Base-by-base conservation (phyloP, 331 rosid species). In the Malus hybrid region DNA sequence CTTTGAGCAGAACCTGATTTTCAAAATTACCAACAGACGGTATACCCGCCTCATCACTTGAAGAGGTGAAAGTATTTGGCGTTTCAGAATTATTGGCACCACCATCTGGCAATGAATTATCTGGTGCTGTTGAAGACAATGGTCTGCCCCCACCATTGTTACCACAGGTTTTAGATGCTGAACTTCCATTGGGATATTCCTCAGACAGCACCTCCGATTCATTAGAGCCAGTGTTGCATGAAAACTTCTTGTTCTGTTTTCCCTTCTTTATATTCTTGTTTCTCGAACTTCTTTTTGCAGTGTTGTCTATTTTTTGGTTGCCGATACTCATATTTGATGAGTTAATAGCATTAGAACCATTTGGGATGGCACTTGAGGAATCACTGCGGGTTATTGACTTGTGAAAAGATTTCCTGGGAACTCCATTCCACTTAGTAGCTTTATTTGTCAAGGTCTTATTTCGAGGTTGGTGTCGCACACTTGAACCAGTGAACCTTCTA, bases 241-340 rank as follows among this genome's bases (percentile, higher is more conserved):
- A 68, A 75, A 46, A 72, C 85, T 90, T 88, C 93, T 84, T 87
- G 75, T 71, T 79, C 73, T 75, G 80, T 74, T 56, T 82, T 36
- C 84, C 84, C 76, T 85, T 93, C 89, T 85, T 89, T 85, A 75
- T 86, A n/a, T 75, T 64, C 82, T 77, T 84, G 81, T 79, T 93
- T 77, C 64, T 87, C 5, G 87, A 68, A 73, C 68, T 88, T 86
- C 82, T 90, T 74, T 86, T 89, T 75, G 71, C 57, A 58, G 75
- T 77, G 77, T 82, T 82, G 26, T 82, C 85, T 61, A 64, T 77
- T 76, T 84, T 82, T 67, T 72, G 63, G 68, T 79, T 72, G 63
- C 62, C 62, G 70, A 48, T 58, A 18, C 64, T 63, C 68, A 65
- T 62, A 66, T 75, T 80, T 50, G 96, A 78, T 50, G 84, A 72